phyloP scores from a whole-genome alignment of 352 stramenopile species.

The Phytophthora palmivora region DNA sequence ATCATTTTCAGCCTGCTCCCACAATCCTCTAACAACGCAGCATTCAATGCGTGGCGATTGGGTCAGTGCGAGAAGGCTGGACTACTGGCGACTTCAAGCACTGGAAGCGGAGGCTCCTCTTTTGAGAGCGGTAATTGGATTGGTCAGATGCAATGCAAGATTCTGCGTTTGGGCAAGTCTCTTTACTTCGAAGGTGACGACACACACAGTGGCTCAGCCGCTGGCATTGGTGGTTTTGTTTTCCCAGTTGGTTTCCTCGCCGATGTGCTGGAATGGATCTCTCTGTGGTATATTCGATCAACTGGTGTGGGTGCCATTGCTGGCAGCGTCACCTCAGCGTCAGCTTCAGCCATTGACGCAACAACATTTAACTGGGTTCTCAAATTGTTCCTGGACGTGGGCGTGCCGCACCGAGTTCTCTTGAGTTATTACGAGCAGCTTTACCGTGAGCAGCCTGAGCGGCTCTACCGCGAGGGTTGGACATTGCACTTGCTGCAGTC shows the following conservation, averaged over 20 bases:
- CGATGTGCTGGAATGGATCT: slow-evolving; percentile 77
- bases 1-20: slow-evolving; percentile 80
- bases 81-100: slow-evolving; percentile 47
- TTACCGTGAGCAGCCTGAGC: slow-evolving; percentile 74
- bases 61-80: slow-evolving; percentile 72
- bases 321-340: slow-evolving; percentile 45
- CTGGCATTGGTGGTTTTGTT: slow-evolving; percentile 55
- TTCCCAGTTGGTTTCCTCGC: slow-evolving; percentile 83
- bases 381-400: slow-evolving; percentile 84
- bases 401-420: slow-evolving; percentile 75
- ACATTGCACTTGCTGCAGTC: slow-evolving; percentile 81
- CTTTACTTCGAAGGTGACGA: slow-evolving; percentile 70
- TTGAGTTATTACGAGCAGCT: slow-evolving; percentile 85
- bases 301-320: slow-evolving; percentile 58
- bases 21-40: slow-evolving; percentile 58
- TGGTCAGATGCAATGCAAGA: slow-evolving; percentile 78
- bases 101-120: slow-evolving; percentile 42
- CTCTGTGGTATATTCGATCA: slow-evolving; percentile 77
- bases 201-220: slow-evolving; percentile 47
- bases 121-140: slow-evolving; percentile 87
- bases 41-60: slow-evolving; percentile 81
- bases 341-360: slow-evolving; percentile 60
- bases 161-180: slow-evolving; percentile 77
- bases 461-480: slow-evolving; percentile 82
- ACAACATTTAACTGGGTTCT: slow-evolving; percentile 85